Evolutionary conservation across 1,284 basidiomycete species (phyloP), one percentile per base, ranked within the genome.

Genomic region (Trametes sp.): DNA sequence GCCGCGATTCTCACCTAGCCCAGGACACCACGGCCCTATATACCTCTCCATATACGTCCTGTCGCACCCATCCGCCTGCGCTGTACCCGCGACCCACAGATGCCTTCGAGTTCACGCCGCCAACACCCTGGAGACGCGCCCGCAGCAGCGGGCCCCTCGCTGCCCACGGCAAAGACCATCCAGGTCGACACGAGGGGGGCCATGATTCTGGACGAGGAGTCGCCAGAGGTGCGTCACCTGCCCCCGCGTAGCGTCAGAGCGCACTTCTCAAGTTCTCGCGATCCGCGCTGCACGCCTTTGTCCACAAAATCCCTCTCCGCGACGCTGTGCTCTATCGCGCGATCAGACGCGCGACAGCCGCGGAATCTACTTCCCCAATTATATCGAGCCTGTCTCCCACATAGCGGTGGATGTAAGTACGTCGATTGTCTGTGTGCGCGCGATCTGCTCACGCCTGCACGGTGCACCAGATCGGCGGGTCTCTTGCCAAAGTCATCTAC

Each of bases 401-500:
- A 95, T 98, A 62, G 96, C 96, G 7, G 89, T 98, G 60, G 96
- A 98, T 75, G 95, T 96, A 75, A 82, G 94, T 87, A 42, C 45
- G 28, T 35, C 35, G 41, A 16, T 50, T 41, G 26, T 28, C 28
- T 45, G 31, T 48, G 24, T 46, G 29, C 6, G 14, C 24, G 35
- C 49, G 52, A 24, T 31, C 42, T 35, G 33, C 35, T 31, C 31
- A 44, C n/a, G 23, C 16, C 23, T 21, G 36, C 36, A 55, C 52
- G 35, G 29, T 42, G 29, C 28, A 14, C 28, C 57, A 98, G 95
- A 92, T 99, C 72, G 97, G 98, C 41, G 97, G 97, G 36, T 98
- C 96, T 5, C 82, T 99, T 14, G 97, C 97, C 64, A 99, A 99
- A 78, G 94, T 99, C 60, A 95, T 98, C 71, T 99, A 98, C 81